A percentile compares a stretch with the other conserved stretches of the same genome.
These are phyloP conservation scores for Tulasnella sp. DNA, from an alignment of 768 basidiomycete genomes.

Conservation along the genomic window DNA sequence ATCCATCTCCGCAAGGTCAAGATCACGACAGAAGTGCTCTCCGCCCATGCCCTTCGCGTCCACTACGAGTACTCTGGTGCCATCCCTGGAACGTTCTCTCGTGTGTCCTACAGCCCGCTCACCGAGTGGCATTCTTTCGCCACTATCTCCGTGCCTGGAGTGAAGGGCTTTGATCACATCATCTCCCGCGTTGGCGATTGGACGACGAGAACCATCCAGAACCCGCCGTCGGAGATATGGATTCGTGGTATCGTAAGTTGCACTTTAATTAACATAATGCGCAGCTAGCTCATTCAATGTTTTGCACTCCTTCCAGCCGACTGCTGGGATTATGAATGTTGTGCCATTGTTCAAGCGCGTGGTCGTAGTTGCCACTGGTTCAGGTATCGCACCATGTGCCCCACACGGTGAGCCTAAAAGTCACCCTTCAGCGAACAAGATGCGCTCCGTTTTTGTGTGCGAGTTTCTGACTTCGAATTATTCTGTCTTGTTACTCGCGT, in stretches of 20 bases:
- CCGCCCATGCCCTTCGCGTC: slow-evolving; percentile 46
- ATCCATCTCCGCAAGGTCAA: slow-evolving; percentile 43
- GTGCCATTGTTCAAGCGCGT: slow-evolving; percentile 18
- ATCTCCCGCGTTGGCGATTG: slow-evolving; percentile 51
- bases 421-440: slow-evolving; percentile 40
- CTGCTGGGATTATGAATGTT: slow-evolving; percentile 13
- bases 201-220: slow-evolving; percentile 42
- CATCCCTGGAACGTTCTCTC: slow-evolving; percentile 37
- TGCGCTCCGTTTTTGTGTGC: background rate
- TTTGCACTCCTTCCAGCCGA: slow-evolving; percentile 8
- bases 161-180: slow-evolving; percentile 44
- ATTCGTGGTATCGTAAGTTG: slow-evolving; percentile 37
- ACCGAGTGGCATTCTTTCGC: slow-evolving; percentile 20
- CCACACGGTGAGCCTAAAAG: slow-evolving; percentile 26
- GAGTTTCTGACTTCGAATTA: no score
- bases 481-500: background rate
- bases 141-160: slow-evolving; percentile 25
- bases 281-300: no score
- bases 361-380: slow-evolving; percentile 33
- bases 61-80: slow-evolving; percentile 48
- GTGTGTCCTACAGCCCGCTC: slow-evolving; percentile 11
- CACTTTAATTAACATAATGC: no score
- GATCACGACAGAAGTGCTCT: slow-evolving; percentile 43
- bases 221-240: slow-evolving; percentile 47
- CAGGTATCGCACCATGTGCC: slow-evolving; percentile 51